phyloP scores from a whole-genome alignment of 345 rosid species.

The Geranium rotundifolium region DNA sequence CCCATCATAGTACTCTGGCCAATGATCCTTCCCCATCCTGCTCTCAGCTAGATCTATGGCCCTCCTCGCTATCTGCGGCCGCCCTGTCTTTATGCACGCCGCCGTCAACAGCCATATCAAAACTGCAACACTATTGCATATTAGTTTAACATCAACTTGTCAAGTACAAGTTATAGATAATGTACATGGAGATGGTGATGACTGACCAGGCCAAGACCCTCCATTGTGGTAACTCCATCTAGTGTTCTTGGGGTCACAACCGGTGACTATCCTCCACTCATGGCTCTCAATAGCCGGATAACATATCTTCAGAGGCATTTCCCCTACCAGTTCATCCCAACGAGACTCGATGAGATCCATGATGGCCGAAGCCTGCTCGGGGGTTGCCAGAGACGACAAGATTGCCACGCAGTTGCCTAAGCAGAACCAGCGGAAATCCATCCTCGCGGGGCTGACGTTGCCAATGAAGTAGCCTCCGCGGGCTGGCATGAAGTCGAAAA shows the following conservation, averaged over 20 bases:
- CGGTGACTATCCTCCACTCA: constrained; percentile 43
- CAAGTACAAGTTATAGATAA: too few species aligned
- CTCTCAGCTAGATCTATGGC: constrained; percentile 43
- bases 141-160: too few species aligned
- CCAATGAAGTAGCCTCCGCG: constrained; percentile 52
- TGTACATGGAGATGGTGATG: too few species aligned
- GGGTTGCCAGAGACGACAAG: constrained; percentile 35
- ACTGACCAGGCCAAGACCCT: constrained; percentile 53
- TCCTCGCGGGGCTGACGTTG: constrained; percentile 41
- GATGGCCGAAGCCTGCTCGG: constrained; percentile 46
- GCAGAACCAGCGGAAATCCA: constrained; percentile 57
- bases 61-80: constrained; percentile 51
- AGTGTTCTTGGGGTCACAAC: constrained; percentile 53
- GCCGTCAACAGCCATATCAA: constrained; percentile 50
- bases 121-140: constrained; percentile 21
- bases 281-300: constrained; percentile 50
- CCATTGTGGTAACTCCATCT: constrained; percentile 53
- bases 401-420: constrained; percentile 45
- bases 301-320: constrained; percentile 50
- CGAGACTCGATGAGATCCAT: constrained; percentile 51
- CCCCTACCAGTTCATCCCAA: constrained; percentile 51
- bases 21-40: constrained; percentile 36
- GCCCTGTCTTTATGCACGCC: constrained; percentile 45
- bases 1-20: constrained; percentile 60
- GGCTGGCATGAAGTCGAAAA: constrained; percentile 46